Percentiles rank a stretch among this genome's conserved stretches.
phyloP scores from a whole-genome alignment of 148 eudicot species.

The Pharnaceum exiguum region DNA sequence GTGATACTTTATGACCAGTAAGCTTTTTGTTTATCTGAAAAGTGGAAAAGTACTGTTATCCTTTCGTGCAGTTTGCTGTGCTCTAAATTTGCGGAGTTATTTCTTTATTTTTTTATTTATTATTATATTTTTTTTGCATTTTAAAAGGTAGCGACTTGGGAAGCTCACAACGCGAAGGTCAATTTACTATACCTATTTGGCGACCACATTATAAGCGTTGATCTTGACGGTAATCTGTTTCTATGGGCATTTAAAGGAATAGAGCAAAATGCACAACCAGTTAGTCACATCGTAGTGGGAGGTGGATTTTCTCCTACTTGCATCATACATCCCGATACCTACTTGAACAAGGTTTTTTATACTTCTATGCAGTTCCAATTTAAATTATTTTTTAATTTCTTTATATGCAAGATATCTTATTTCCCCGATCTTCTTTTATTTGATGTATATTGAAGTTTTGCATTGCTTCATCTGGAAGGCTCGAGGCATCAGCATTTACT shows the following conservation, averaged over 20 bases:
- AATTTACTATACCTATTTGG: slow-evolving; percentile 75
- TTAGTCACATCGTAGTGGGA: slow-evolving; percentile 61
- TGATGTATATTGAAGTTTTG: background rate
- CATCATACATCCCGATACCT: slow-evolving; percentile 96
- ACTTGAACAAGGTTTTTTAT: slow-evolving; percentile 97
- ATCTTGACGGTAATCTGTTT: slow-evolving; percentile 64
- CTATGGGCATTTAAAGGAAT: slow-evolving; percentile 91
- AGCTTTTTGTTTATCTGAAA: too few species aligned
- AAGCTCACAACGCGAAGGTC: slow-evolving; percentile 67
- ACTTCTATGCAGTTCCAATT: too few species aligned
- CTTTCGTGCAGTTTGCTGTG: too few species aligned
- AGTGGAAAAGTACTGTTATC: too few species aligned
- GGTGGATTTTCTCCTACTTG: slow-evolving; percentile 65
- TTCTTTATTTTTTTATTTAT: background rate
- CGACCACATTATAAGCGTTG: slow-evolving; percentile 86
- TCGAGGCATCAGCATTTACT: background rate
- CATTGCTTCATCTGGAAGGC: background rate
- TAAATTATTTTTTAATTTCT: background rate
- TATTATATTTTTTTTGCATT: background rate
- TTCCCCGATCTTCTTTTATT: background rate
- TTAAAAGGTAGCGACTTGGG: slow-evolving; percentile 90
- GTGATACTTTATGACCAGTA: too few species aligned
- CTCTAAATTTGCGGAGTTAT: too few species aligned
- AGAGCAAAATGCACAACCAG: slow-evolving; percentile 55
- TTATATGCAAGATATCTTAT: background rate